phyloP scores from a whole-genome alignment of 2,329 filamentous ascomycete genomes.

The Tolypocladium cylindrosporum region DNA sequence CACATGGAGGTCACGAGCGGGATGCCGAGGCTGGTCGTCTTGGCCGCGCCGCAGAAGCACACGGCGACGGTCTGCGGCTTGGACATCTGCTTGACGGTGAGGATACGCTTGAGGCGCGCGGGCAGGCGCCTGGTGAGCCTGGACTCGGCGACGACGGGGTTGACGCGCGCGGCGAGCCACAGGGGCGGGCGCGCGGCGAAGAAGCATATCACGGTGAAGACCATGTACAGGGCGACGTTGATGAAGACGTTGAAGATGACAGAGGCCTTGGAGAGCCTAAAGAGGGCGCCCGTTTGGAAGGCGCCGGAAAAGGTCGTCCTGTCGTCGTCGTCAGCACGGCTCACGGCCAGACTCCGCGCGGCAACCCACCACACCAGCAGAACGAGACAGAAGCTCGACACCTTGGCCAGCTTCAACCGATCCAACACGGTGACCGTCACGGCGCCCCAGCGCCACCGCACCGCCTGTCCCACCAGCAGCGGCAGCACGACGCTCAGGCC shows the following conservation, averaged over 20 bases:
- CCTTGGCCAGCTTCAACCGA: constrained; percentile 40
- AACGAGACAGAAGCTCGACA: constrained; percentile 36
- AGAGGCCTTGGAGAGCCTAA: constrained; percentile 45
- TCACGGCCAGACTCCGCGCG: neutral
- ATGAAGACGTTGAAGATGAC: constrained; percentile 59
- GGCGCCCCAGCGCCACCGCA: constrained; percentile 41
- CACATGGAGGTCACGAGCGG: constrained; percentile 62
- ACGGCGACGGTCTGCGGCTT: constrained; percentile 57
- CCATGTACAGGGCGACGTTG: constrained; percentile 50
- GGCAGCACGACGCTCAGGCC: constrained; percentile 58
- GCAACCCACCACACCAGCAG: constrained; percentile 36
- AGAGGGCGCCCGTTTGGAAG: constrained; percentile 54
- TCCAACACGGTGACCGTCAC: constrained; percentile 42
- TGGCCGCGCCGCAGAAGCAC: constrained; percentile 64
- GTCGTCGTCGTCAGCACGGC: constrained; percentile 2
- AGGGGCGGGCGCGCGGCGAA: constrained; percentile 33
- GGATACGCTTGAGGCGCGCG: constrained; percentile 14
- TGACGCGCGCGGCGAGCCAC: constrained; percentile 19
- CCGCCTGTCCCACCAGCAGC: constrained; percentile 48
- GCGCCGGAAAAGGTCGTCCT: constrained; percentile 61
- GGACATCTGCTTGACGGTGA: constrained; percentile 42
- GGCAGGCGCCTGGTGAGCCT: constrained; percentile 13
- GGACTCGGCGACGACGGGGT: constrained; percentile 22
- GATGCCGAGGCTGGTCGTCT: constrained; percentile 61
- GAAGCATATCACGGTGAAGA: constrained; percentile 55